Conservation (phyloP, 2,329 filamentous ascomycete genomes). For the Neofusicoccum cordaticola region DNA sequence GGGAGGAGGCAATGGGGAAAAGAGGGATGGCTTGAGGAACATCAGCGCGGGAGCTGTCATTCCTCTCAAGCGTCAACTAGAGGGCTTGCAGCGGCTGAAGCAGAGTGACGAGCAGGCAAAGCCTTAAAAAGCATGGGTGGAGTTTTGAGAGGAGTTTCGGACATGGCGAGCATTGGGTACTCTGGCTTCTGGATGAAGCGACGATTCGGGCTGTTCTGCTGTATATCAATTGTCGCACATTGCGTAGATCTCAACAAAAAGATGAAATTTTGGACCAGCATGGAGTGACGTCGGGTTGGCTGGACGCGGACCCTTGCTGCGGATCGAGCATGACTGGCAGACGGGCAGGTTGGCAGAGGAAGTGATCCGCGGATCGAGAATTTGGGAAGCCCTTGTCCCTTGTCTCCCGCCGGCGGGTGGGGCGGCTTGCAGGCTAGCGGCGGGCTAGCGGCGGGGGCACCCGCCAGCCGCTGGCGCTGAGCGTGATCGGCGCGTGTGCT, state of each 20-base stretch:
- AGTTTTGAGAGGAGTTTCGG: background rate
- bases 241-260: background rate
- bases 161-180: background rate
- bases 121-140: background rate
- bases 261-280: background rate
- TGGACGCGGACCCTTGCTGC: background rate
- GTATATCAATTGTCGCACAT: background rate
- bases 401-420: background rate
- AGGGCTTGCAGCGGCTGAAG: constrained; percentile 33
- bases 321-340: background rate
- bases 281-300: background rate
- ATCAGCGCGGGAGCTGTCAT: constrained; percentile 50
- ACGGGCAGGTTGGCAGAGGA: background rate
- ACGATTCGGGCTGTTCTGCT: background rate
- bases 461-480: constrained; percentile 4
- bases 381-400: background rate
- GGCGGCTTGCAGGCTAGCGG: background rate
- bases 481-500: constrained; percentile 6
- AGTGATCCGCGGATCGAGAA: constrained; percentile 4
- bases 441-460: background rate
- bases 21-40: constrained; percentile 44
- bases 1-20: constrained; percentile 23
- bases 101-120: background rate
- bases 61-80: constrained; percentile 40
- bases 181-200: background rate